Evolutionary conservation across 2,329 filamentous ascomycete species (phyloP).

Genomic region (Cordyceps javanica): DNA sequence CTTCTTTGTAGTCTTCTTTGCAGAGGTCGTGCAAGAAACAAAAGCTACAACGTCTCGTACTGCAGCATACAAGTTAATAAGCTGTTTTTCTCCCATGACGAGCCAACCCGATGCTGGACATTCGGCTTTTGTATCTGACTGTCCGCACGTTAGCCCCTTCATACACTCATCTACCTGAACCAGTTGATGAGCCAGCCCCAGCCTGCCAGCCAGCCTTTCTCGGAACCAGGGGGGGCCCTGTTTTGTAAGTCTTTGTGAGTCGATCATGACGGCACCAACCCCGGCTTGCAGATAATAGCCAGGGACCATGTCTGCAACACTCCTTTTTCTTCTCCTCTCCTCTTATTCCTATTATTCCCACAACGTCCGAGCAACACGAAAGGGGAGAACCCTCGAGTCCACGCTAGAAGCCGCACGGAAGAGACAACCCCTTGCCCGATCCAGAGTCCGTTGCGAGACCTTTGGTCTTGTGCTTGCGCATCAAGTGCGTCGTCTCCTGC

Average conservation of each 20-base stretch:
- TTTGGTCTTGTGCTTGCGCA: not conserved
- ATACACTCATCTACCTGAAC: too few relatives aligned
- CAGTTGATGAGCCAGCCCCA: not conserved
- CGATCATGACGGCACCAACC: conserved; percentile 1
- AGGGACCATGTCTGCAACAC: not conserved
- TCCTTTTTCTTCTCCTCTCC: not conserved
- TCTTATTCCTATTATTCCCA: not conserved
- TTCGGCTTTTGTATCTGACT: not conserved
- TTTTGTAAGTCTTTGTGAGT: not conserved
- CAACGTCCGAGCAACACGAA: not conserved
- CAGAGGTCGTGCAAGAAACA: too few relatives aligned
- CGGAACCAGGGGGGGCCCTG: not conserved
- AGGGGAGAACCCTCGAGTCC: too few relatives aligned
- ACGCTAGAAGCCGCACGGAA: conserved; percentile 1
- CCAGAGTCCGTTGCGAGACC: not conserved
- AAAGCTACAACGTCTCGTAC: too few relatives aligned
- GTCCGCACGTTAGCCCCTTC: too few relatives aligned
- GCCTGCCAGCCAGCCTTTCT: not conserved
- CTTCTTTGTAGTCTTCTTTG: too few relatives aligned
- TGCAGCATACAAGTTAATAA: too few relatives aligned
- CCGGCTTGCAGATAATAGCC: not conserved
- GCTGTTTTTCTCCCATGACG: too few relatives aligned
- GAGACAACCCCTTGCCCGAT: not conserved
- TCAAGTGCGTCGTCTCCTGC: too few relatives aligned
- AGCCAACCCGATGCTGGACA: not conserved